Evolutionary conservation across 306 rosid species (phyloP).

Genomic region (Cyclanthera cordifolia): DNA sequence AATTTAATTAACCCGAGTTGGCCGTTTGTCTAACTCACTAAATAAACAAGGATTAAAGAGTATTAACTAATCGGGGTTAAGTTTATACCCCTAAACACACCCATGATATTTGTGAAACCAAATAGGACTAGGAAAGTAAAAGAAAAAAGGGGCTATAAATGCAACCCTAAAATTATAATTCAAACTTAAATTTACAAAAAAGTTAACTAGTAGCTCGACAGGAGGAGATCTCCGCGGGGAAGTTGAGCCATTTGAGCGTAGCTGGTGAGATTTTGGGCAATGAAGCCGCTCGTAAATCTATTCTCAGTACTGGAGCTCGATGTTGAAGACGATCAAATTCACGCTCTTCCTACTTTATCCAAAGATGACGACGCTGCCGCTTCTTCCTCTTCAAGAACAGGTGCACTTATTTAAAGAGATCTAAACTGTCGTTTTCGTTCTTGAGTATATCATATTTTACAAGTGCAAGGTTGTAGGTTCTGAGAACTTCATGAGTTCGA

Average conservation of each 20-base stretch:
- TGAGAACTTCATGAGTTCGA: background rate
- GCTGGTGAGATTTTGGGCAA: background rate
- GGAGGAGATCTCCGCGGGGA: background rate
- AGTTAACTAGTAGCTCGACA: background rate
- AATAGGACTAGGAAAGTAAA: no score
- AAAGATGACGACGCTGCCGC: background rate
- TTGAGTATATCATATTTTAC: background rate
- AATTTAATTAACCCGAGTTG: no score
- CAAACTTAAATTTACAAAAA: no score
- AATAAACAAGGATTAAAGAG: no score
- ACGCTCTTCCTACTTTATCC: conserved; percentile 19
- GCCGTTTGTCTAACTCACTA: no score
- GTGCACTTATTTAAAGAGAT: background rate
- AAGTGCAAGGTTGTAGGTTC: background rate
- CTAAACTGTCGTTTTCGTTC: background rate
- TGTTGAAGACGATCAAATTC: conserved; percentile 35
- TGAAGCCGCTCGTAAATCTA: conserved; percentile 42
- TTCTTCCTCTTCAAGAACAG: conserved; percentile 1
- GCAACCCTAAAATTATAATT: no score
- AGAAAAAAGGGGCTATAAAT: no score
- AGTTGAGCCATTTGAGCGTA: background rate
- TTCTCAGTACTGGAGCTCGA: conserved; percentile 62
- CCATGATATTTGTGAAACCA: no score
- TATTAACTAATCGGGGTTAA: no score
- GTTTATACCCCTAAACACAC: no score